Base-by-base conservation (phyloP, 768 basidiomycete species). In the Leccinum subtestaceum region DNA sequence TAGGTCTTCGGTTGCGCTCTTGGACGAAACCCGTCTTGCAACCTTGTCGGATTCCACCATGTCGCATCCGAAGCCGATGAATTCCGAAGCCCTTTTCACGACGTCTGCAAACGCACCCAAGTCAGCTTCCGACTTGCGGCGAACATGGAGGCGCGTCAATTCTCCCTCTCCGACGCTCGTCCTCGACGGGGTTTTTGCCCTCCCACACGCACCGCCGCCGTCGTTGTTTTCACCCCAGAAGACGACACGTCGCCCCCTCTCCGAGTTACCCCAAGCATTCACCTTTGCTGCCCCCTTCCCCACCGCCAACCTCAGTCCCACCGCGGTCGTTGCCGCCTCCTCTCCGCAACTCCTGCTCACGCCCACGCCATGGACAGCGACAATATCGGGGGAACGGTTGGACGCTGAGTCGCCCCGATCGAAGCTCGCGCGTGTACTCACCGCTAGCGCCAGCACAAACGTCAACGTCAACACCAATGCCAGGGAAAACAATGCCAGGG, bases 101-200 rank as follows among this genome's bases (percentile, higher is more conserved):
- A 29, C 49, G 15, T 29, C 52, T 19, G 6, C 49, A 49, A 57
- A 29, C 7, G 36, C 9, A 17, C 12, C 59, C 15, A 56, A 51
- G 19, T 9, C 54, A 17, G 4, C 25, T n/a, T 15, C 52, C 23
- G 48, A 46, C 21, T 8, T n/a, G 0, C 48, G 13, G 17, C 58
- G 56, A 2, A 17, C 23, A 13, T 53, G 49, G 6, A 53, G 21
- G 32, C 62, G 55, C 1, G 15, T 2, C 10, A 12, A 17, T 3
- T 58, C 67, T 13, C 55, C 67, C 34, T 53, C 67, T 23, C 67
- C 67, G 2, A 60, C 60, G 0, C 9, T 68, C 34, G 63, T 68
- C 0, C 51, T 68, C 31, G 67, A 68, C 2, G 67, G 67, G 6
- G 57, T 68, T 21, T 68, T 68, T 4, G 65, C 65, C 11, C 60